Percentiles rank a stretch among this genome's conserved stretches.
phyloP scores from a whole-genome alignment of 148 eudicot species.

The Camellia japonica region DNA sequence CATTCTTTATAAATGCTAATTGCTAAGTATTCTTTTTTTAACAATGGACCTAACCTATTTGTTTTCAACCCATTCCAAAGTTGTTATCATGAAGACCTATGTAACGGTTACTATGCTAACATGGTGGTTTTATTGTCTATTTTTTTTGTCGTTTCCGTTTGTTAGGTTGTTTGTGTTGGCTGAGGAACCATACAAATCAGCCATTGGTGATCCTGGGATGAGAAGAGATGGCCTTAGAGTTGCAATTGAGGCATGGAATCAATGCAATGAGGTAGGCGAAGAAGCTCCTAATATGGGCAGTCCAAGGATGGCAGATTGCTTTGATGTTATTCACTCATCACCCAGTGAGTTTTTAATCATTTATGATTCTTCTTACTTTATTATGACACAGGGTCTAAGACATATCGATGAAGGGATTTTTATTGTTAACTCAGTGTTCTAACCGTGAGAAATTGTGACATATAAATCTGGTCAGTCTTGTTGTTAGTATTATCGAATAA shows the following conservation, averaged over 20 bases:
- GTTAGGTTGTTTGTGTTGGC: not conserved
- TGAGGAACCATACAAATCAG: not conserved
- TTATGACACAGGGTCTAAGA: too few relatives aligned
- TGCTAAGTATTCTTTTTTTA: too few relatives aligned
- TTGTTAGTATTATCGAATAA: too few relatives aligned
- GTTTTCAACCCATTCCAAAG: not conserved
- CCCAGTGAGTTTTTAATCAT: not conserved
- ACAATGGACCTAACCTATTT: not conserved
- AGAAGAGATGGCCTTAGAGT: conserved; percentile 32
- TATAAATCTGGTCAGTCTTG: too few relatives aligned
- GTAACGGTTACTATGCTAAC: not conserved
- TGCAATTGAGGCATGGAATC: conserved; percentile 38
- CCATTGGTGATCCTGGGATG: conserved; percentile 37
- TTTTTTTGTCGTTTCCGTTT: not conserved
- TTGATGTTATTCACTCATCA: conserved; percentile 15
- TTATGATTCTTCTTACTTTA: not conserved
- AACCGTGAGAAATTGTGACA: too few relatives aligned
- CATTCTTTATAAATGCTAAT: too few relatives aligned
- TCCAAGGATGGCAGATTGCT: conserved; percentile 36
- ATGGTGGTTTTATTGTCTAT: not conserved
- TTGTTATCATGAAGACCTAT: not conserved
- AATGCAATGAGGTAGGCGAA: conserved; percentile 35
- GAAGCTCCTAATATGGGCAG: conserved; percentile 39
- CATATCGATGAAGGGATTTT: too few relatives aligned
- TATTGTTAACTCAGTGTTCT: too few relatives aligned